Evolutionary conservation across 2,329 filamentous ascomycete genomes (phyloP).

Genomic region (Rugonectria rugulosa): DNA sequence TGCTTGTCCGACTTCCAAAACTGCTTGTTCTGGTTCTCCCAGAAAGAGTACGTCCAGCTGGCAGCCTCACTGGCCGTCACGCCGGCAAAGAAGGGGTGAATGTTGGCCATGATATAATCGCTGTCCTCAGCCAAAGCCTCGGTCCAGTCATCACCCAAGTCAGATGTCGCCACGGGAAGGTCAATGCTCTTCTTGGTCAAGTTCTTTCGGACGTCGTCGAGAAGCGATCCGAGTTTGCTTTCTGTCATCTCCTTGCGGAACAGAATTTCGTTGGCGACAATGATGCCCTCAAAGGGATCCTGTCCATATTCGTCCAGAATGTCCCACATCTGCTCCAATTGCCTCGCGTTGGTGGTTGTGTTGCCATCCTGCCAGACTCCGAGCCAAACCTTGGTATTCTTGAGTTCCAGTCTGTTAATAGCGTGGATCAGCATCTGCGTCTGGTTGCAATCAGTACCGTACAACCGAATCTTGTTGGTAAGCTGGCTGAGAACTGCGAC

Average conservation of each 20-base stretch:
- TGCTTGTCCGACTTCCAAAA: slow-evolving; percentile 69
- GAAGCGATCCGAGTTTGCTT: slow-evolving; percentile 66
- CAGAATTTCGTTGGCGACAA: slow-evolving; percentile 81
- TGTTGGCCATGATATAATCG: slow-evolving; percentile 94
- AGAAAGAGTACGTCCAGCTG: slow-evolving; percentile 84
- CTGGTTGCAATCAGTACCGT: slow-evolving; percentile 97
- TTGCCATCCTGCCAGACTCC: slow-evolving; percentile 93
- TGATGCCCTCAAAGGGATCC: slow-evolving; percentile 80
- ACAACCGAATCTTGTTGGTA: slow-evolving; percentile 86
- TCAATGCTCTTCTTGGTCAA: slow-evolving; percentile 71
- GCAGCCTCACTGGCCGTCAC: slow-evolving; percentile 73
- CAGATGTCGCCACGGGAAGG: slow-evolving; percentile 84
- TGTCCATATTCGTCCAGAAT: slow-evolving; percentile 75
- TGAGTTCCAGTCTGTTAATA: slow-evolving; percentile 75
- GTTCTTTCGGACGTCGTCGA: slow-evolving; percentile 75
- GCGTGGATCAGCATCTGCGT: slow-evolving; percentile 92
- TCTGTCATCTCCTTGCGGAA: slow-evolving; percentile 79
- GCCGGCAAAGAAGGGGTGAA: slow-evolving; percentile 95
- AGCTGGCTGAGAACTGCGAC: slow-evolving; percentile 89
- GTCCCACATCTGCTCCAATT: slow-evolving; percentile 83
- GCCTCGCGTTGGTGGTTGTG: slow-evolving; percentile 81
- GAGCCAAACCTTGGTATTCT: slow-evolving; percentile 87
- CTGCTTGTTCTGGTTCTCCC: slow-evolving; percentile 71
- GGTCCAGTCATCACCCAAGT: slow-evolving; percentile 90
- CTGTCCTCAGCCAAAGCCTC: slow-evolving; percentile 71